Conservation (phyloP, 495 filamentous ascomycete species). For the Recurvomyces mirabilis region DNA sequence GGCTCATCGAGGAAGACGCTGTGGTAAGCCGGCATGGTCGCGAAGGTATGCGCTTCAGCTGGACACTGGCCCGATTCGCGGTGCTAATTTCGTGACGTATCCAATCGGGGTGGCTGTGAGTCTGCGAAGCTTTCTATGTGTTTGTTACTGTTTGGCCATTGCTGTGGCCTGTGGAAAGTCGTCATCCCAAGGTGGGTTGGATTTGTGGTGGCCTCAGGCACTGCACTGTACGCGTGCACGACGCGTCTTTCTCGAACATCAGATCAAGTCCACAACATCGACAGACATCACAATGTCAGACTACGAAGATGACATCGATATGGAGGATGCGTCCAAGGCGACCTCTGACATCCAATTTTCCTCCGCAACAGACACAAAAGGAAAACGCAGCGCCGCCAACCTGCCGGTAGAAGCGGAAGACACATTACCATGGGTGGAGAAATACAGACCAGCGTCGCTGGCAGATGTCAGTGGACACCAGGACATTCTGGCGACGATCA, state of each 20-base stretch:
- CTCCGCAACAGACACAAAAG: slow-evolving; percentile 56
- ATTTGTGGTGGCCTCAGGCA: neutral
- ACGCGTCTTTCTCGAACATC: neutral
- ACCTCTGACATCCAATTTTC: slow-evolving; percentile 49
- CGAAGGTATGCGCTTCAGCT: neutral
- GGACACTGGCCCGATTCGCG: too few species aligned
- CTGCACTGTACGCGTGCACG: neutral
- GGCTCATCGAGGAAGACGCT: slow-evolving; percentile 84
- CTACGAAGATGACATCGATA: slow-evolving; percentile 62
- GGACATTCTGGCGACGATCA: slow-evolving; percentile 1
- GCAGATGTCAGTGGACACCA: slow-evolving; percentile 86
- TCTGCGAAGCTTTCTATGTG: too few species aligned
- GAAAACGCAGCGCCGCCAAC: slow-evolving; percentile 84
- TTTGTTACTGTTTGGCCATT: too few species aligned
- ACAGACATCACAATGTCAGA: slow-evolving; percentile 25
- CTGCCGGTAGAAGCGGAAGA: slow-evolving; percentile 89
- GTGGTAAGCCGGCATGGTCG: slow-evolving; percentile 36
- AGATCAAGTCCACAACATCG: neutral
- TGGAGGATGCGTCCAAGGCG: slow-evolving; percentile 57
- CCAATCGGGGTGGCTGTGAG: too few species aligned
- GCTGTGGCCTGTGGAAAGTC: too few species aligned
- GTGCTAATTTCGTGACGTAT: neutral
- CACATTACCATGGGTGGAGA: slow-evolving; percentile 97
- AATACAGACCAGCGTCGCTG: slow-evolving; percentile 82
- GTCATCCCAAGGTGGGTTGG: neutral